Base-by-base conservation (phyloP, 2,329 filamentous ascomycete species). In the Alternaria hordeiaustralica region DNA sequence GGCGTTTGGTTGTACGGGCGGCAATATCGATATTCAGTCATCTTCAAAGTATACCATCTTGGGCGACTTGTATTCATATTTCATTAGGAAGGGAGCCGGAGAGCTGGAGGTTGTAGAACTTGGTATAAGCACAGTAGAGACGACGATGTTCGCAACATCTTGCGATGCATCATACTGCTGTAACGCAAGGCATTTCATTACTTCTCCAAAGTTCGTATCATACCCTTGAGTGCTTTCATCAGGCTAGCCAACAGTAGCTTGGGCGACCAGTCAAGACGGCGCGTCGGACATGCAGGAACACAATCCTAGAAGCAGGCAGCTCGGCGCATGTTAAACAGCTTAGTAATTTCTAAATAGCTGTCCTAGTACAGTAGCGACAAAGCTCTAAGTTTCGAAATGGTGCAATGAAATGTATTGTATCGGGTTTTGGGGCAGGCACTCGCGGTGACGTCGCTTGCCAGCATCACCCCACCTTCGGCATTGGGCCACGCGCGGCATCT, bases 391-490 rank as follows among this genome's bases (percentile, higher is more conserved):
- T 53, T 15, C 15, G 20, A 20, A 6, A 30, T 18, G 20, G 49
- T 3, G 6, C n/a, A 12, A n/a, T 12, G 36, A 53, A 20, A 53
- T 53, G 28, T 28, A 11, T 30, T n/a, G 1, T 5, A n/a, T 12
- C 15, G 30, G 20, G 33, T 5, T 53, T 20, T n/a, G 30, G 25
- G 50, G 21, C 23, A 28, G n/a, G 44, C 41, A 8, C 18, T 60
- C 23, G 47, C 18, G 7, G 44, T 59, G 55, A 62, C 58, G 62
- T 62, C 55, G 51, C 26, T 46, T 49, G 21, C 49, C 10, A 47
- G 26, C 30, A 55, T 28, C 15, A 58, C 62, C 62, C 62, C 62
- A 62, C 62, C 54, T 61, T 65, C 33, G 59, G 55, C 43, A 56
- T 60, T 23, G 25, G 20, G 45, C 51, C 45, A 60, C 56, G 30